A percentile compares a stretch with the other conserved stretches of the same genome.
phyloP scores from a whole-genome alignment of 2,329 filamentous ascomycete species.

The Hirsutella thompsonii region DNA sequence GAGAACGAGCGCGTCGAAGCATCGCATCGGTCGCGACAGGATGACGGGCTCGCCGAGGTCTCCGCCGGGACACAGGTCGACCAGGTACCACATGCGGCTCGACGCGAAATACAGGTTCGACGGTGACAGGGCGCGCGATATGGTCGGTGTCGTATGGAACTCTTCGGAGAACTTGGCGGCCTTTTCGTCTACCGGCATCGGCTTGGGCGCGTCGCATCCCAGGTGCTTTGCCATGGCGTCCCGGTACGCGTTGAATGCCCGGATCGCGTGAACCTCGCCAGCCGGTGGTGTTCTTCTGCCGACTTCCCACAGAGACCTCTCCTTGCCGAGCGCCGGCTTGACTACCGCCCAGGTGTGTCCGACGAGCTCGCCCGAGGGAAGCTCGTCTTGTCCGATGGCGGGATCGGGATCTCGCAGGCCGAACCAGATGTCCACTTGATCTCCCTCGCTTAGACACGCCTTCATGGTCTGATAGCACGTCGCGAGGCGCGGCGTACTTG shows the following conservation, averaged over 20 bases:
- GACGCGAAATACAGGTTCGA: conserved; percentile 8
- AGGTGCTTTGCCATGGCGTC: conserved; percentile 5
- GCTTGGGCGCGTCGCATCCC: not conserved
- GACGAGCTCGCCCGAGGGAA: not conserved
- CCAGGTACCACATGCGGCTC: conserved; percentile 9
- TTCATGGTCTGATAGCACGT: conserved; percentile 4
- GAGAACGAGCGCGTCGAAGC: conserved; percentile 8
- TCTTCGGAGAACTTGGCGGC: conserved; percentile 1
- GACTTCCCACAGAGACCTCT: conserved; percentile 6
- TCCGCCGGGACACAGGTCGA: conserved; percentile 5
- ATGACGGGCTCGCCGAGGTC: not conserved
- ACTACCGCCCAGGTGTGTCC: conserved; percentile 5
- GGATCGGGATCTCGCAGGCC: conserved; percentile 5
- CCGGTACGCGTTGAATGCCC: conserved; percentile 8
- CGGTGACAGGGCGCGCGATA: conserved; percentile 7
- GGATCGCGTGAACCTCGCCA: conserved; percentile 5
- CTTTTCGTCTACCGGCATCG: not conserved
- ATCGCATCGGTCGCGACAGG: conserved; percentile 7
- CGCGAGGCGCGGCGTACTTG: not conserved
- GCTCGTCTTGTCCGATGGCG: conserved; percentile 1
- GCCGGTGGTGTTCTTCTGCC: conserved; percentile 5
- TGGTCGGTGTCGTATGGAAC: conserved; percentile 5
- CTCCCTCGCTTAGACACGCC: conserved; percentile 6
- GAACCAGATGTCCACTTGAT: conserved; percentile 8
- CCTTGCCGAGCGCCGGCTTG: conserved; percentile 3